Evolutionary conservation across 768 basidiomycete species (phyloP).

Genomic region (Boletus insuetus): DNA sequence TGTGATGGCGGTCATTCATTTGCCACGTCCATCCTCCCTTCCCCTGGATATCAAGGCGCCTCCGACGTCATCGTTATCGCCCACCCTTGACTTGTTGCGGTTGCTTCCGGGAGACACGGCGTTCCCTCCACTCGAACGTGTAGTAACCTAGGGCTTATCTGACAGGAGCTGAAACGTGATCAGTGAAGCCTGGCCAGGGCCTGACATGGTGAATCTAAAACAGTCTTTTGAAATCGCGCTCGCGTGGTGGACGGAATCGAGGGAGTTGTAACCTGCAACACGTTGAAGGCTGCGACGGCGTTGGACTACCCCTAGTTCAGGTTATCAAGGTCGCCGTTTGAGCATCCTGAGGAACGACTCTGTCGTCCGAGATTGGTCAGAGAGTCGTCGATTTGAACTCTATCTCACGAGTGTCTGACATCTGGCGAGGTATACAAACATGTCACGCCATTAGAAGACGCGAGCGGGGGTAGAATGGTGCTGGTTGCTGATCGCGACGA

Average conservation of each 20-base stretch:
- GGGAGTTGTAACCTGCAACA: too few species aligned
- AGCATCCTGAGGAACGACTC: neutral
- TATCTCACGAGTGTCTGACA: neutral
- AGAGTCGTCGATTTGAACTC: neutral
- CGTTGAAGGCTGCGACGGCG: neutral
- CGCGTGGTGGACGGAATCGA: too few species aligned
- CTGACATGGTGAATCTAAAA: neutral
- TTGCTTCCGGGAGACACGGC: constrained; percentile 8
- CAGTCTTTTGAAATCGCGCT: neutral
- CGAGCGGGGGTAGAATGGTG: neutral
- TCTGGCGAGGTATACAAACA: neutral
- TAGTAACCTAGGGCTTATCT: constrained; percentile 6
- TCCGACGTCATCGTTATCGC: neutral
- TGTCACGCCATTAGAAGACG: neutral
- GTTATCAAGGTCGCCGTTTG: neutral
- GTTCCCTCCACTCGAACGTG: neutral
- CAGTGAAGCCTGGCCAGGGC: too few species aligned
- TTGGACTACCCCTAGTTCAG: neutral
- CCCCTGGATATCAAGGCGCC: constrained; percentile 2
- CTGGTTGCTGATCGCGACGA: constrained; percentile 3
- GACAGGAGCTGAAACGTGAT: constrained; percentile 3
- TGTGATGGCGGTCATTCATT: neutral
- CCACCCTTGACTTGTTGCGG: neutral
- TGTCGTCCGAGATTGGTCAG: neutral
- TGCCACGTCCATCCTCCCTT: neutral